Evolutionary conservation across 1,284 basidiomycete species (phyloP).

Genomic region (Cryptococcus wingfieldii): DNA sequence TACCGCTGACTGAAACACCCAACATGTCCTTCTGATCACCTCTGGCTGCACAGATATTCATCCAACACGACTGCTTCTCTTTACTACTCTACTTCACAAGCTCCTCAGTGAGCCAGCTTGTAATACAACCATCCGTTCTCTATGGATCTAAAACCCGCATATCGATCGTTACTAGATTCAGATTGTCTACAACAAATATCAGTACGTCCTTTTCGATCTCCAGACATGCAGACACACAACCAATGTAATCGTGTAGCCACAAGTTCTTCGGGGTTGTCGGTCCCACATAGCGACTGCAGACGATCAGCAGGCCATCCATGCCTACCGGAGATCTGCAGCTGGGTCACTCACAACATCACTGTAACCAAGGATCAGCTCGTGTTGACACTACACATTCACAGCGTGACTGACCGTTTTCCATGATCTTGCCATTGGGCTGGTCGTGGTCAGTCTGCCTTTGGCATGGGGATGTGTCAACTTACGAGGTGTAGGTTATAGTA

Average conservation of each 20-base stretch:
- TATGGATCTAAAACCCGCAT: constrained; percentile 1
- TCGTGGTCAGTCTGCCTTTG: background rate
- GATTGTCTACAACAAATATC: constrained; percentile 7
- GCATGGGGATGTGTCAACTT: background rate
- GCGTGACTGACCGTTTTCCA: constrained; percentile 13
- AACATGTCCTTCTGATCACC: too few species aligned
- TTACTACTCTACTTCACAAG: too few species aligned
- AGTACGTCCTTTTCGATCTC: background rate
- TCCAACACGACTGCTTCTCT: too few species aligned
- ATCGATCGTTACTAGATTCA: constrained; percentile 18
- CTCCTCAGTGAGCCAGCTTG: too few species aligned
- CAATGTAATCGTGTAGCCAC: constrained; percentile 38
- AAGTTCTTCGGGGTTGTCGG: constrained; percentile 14
- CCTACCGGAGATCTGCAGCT: background rate
- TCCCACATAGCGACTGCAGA: constrained; percentile 27
- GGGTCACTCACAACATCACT: background rate
- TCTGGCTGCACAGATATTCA: too few species aligned
- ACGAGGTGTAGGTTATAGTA: constrained; percentile 33
- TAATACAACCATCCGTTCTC: too few species aligned
- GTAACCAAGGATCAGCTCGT: too few species aligned
- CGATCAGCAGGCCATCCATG: background rate
- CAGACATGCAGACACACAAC: constrained; percentile 19
- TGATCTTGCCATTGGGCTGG: constrained; percentile 8
- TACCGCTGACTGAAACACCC: too few species aligned
- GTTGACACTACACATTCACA: background rate